Conservation (phyloP, 768 basidiomycete species). For the Lactarius deliciosus region DNA sequence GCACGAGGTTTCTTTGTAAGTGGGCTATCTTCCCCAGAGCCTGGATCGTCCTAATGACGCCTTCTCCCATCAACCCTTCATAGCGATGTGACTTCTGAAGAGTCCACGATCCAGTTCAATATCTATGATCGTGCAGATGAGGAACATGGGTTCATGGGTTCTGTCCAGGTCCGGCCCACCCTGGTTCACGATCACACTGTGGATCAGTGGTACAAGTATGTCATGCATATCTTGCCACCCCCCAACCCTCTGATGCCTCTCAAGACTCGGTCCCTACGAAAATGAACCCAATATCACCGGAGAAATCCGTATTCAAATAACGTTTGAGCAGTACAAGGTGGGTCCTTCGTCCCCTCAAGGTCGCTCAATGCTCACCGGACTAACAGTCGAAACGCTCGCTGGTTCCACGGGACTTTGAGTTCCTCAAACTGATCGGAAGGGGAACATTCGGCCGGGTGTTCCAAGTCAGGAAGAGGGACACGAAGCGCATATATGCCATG, state of each 20-base stretch:
- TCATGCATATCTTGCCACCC: slow-evolving; percentile 31
- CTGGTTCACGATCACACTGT: slow-evolving; percentile 92
- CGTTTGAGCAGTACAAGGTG: slow-evolving; percentile 90
- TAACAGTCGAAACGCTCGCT: slow-evolving; percentile 77
- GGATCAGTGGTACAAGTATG: slow-evolving; percentile 96
- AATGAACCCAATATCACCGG: slow-evolving; percentile 78
- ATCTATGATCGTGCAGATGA: slow-evolving; percentile 86
- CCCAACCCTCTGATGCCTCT: slow-evolving; percentile 5
- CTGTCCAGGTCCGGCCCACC: slow-evolving; percentile 86
- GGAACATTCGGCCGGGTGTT: slow-evolving; percentile 99
- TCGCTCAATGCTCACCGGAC: slow-evolving; percentile 5
- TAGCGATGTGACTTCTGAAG: slow-evolving; percentile 93
- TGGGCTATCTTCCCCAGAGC: slow-evolving; percentile 30
- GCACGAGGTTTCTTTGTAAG: slow-evolving; percentile 97
- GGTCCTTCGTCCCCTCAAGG: slow-evolving; percentile 33
- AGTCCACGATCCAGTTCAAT: slow-evolving; percentile 80
- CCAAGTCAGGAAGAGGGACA: slow-evolving; percentile 98
- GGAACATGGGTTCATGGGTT: slow-evolving; percentile 88
- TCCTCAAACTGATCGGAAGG: slow-evolving; percentile 96
- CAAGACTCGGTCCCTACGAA: slow-evolving; percentile 71
- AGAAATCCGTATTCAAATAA: slow-evolving; percentile 92
- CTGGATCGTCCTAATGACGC: slow-evolving; percentile 12
- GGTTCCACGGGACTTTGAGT: slow-evolving; percentile 96
- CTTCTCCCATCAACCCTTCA: slow-evolving; percentile 22
- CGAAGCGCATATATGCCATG: slow-evolving; percentile 99